Conservation (phyloP, 768 basidiomycete species). For the Macrolepiota fuliginosa region DNA sequence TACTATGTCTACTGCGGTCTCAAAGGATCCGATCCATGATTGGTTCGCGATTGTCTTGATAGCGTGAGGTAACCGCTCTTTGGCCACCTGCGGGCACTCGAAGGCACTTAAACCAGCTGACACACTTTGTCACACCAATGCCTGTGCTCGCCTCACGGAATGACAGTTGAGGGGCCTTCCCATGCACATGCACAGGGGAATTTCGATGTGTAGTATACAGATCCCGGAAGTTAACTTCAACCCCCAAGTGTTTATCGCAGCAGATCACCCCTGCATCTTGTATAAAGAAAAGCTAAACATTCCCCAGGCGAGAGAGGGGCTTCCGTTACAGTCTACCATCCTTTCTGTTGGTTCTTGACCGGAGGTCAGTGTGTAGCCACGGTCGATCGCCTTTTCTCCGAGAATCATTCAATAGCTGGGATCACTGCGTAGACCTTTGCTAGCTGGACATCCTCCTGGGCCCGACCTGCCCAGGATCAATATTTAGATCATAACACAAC, state of each 20-base stretch:
- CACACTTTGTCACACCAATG: not conserved
- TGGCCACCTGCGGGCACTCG: not conserved
- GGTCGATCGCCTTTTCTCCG: slow-evolving; percentile 3
- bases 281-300: not conserved
- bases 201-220: no score
- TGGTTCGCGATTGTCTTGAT: not conserved
- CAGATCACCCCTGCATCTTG: no score
- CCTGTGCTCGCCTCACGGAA: not conserved
- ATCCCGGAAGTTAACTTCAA: no score
- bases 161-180: not conserved
- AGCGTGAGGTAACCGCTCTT: not conserved
- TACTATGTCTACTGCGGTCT: not conserved
- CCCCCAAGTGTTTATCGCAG: no score
- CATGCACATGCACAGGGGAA: no score
- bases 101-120: not conserved
- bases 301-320: not conserved
- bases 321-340: not conserved
- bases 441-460: not conserved
- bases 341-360: not conserved
- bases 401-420: not conserved
- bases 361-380: not conserved
- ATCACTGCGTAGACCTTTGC: not conserved
- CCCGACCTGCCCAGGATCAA: not conserved
- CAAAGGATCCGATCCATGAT: not conserved
- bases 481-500: not conserved